These are phyloP conservation scores for Colletotrichum tofieldiae DNA, from an alignment of 2,329 filamentous ascomycete genomes.

Conservation along the genomic window DNA sequence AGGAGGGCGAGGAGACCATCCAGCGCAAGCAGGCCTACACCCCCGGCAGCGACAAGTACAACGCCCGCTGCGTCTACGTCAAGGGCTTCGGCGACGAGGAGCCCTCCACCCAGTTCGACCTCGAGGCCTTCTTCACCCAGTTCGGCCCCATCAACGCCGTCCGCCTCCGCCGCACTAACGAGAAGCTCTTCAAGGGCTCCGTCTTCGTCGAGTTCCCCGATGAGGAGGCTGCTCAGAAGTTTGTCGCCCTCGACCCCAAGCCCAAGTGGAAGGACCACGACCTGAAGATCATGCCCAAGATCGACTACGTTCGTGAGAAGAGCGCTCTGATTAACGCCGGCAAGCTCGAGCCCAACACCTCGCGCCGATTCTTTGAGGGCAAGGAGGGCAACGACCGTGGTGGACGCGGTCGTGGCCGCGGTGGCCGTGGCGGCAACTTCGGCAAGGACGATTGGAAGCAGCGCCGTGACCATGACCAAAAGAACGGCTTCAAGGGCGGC, in stretches of 20 bases:
- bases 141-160: slow-evolving; percentile 86
- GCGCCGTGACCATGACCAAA: slow-evolving; percentile 74
- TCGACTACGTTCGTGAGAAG: slow-evolving; percentile 87
- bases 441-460: slow-evolving; percentile 74
- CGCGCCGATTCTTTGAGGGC: slow-evolving; percentile 66
- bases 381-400: slow-evolving; percentile 51
- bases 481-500: slow-evolving; percentile 68
- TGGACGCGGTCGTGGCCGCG: slow-evolving; percentile 53
- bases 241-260: slow-evolving; percentile 84
- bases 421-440: slow-evolving; percentile 56
- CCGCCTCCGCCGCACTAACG: slow-evolving; percentile 84
- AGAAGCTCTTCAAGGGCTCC: slow-evolving; percentile 91
- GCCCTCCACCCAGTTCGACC: slow-evolving; percentile 90
- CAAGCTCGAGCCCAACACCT: slow-evolving; percentile 73
- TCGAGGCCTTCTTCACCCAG: slow-evolving; percentile 91
- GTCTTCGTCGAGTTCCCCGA: slow-evolving; percentile 94
- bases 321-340: slow-evolving; percentile 79
- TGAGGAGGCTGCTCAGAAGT: slow-evolving; percentile 84
- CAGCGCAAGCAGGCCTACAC: slow-evolving; percentile 82
- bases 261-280: slow-evolving; percentile 88
- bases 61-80: slow-evolving; percentile 86
- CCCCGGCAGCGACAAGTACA: slow-evolving; percentile 75
- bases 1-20: slow-evolving; percentile 79
- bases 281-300: slow-evolving; percentile 89
- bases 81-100: slow-evolving; percentile 94